Evolutionary conservation across 495 filamentous ascomycete genomes (phyloP), one percentile per base, ranked within the genome.

Genomic region (Poronia punctata): DNA sequence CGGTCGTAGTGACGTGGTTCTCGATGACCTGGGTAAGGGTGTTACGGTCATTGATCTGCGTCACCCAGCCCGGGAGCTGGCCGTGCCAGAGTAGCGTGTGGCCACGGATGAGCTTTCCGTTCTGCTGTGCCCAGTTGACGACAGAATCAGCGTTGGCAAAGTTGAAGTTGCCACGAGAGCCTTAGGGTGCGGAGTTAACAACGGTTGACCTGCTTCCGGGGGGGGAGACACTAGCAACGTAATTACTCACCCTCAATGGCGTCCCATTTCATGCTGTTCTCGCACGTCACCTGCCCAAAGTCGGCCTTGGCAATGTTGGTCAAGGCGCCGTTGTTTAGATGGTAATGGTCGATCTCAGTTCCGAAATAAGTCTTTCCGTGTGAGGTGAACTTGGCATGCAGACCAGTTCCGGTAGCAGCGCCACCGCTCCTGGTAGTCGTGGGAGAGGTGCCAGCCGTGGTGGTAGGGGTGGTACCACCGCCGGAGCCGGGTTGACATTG

Each of bases 41-140:
- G 2, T 46, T 56, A 67, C 68, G 9, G 63, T 76, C 71, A 75
- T 82, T 9, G 68, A 64, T 7, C 75, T 75, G 4, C 41, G 24
- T 35, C 45, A 71, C 66, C 75, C 74, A 82, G 33, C 35, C 62
- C 8, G 80, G 75, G 5, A 83, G 56, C 46, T 84, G 77, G 26
- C 57, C 65, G 54, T 82, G 59, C 78, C 75, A 84, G 4, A 79
- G 70, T n/a, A 81, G 58, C 7, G 70, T 78, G 52, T 82, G 76
- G 41, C 76, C 80, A 21, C 76, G 54, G 27, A 82, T 48, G 14
- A 65, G 52, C 57, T 82, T 72, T 27, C 66, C 65, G 40, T 79
- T 76, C n/a, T 36, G 45, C 46, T 64, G 56, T 3, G 79, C 75
- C 21, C 73, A 52, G 35, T 66, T 50, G 14, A 70, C 61, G 48